Conservation (phyloP, 805 yeast genomes). For the Pichia pseudocactophila region DNA sequence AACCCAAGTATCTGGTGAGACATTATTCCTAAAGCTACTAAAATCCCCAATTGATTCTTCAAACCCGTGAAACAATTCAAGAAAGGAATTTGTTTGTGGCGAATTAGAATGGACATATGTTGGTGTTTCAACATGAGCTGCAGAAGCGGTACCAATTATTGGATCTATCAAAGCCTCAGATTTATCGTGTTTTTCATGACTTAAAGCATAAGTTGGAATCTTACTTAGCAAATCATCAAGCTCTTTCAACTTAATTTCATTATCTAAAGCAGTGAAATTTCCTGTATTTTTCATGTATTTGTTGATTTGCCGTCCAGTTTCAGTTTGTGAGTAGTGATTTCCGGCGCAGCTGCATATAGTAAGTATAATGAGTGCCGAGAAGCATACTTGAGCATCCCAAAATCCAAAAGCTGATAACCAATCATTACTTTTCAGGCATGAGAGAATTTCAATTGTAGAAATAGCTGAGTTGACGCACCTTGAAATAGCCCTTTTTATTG, state of each 20-base stretch:
- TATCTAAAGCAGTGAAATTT: slow-evolving; percentile 26
- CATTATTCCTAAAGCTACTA: slow-evolving; percentile 6
- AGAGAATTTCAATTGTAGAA: slow-evolving; percentile 7
- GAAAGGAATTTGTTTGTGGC: neutral
- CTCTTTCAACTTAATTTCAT: slow-evolving; percentile 22
- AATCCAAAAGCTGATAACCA: slow-evolving; percentile 28
- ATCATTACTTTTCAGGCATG: slow-evolving; percentile 16
- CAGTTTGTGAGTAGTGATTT: slow-evolving; percentile 16
- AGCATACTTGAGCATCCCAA: slow-evolving; percentile 28
- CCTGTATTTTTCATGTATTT: slow-evolving; percentile 22
- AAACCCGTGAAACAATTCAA: neutral
- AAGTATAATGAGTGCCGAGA: slow-evolving; percentile 24
- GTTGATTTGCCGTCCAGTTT: slow-evolving; percentile 18
- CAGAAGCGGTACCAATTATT: no score
- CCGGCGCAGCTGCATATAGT: slow-evolving; percentile 19
- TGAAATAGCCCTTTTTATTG: slow-evolving; percentile 21
- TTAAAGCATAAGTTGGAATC: slow-evolving; percentile 2
- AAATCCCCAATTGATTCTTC: slow-evolving; percentile 5
- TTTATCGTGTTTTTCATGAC: neutral
- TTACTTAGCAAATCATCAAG: slow-evolving; percentile 12
- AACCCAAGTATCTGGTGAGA: slow-evolving; percentile 9
- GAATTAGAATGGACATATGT: no score
- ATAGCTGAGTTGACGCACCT: slow-evolving; percentile 21
- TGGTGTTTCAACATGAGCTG: no score
- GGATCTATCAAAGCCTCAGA: no score